Base-by-base conservation (phyloP, 805 yeast genomes). In the Yamadazyma akitaensis region DNA sequence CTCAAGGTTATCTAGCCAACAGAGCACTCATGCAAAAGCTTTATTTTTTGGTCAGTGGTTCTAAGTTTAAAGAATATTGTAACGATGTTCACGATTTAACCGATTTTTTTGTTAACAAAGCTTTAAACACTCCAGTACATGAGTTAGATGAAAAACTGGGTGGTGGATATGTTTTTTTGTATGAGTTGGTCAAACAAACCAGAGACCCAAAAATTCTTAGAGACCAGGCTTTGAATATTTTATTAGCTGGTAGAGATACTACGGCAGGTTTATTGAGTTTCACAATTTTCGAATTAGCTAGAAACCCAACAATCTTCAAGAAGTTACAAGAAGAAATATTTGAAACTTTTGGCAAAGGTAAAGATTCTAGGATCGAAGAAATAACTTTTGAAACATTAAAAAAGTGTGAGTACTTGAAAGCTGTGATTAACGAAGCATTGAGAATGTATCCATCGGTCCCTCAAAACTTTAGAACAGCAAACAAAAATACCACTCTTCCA, bases 161-260 rank as follows among this genome's bases (percentile, higher is more conserved):
- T 44, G 52, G 50, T 45, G 70, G 72, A 3, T 69, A 68, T 49
- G 55, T 61, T 4, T 68, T 68, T 54, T 63, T 68, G 51, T 68
- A 66, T 47, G 73, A 68, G 52, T 64, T 68, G 53, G 72, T 57
- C 33, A 67, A 68, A 51, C 63, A 65, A 40, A 67, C 73, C 10
- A 61, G 63, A 50, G 59, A 69, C 48, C 71, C 70, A 12, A 57
- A 57, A 48, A 55, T 60, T 9, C 63, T 69, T 46, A 61, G 66
- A 49, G 72, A 69, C 50, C 74, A 69, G 48, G 56, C 67, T 48
- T 63, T 69, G 52, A 69, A 69, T 48, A 69, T 69, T 39, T 62
- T 69, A 59, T 55, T 69, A 31, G 74, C 74, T 34, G 74, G 73
- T 14, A 67, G 74, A 61, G 74, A 69, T 53, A 69, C 74, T 28